These are phyloP conservation scores for Calonectria leucothoes DNA, from an alignment of 2,329 filamentous ascomycete genomes.

Conservation along the genomic window DNA sequence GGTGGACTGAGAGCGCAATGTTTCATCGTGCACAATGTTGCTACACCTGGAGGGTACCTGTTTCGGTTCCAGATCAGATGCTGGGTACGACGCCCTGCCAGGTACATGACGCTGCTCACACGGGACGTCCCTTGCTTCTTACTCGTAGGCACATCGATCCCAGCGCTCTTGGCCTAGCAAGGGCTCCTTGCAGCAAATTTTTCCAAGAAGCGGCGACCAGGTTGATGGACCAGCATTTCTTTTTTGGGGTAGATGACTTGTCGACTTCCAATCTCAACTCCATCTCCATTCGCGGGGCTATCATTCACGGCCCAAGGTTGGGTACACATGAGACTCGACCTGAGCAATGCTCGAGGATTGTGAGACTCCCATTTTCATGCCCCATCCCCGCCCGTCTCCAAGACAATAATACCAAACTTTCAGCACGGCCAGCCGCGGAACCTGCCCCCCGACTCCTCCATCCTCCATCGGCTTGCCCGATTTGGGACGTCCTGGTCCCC, in stretches of 20 bases:
- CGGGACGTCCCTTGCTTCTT: conserved; percentile 20
- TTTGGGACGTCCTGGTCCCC: conserved; percentile 22
- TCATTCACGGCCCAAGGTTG: conserved; percentile 12
- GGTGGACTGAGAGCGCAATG: neutral
- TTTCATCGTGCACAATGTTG: neutral
- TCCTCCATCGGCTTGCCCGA: conserved; percentile 32
- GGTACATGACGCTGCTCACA: neutral
- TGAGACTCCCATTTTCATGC: neutral
- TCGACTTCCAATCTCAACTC: conserved; percentile 11
- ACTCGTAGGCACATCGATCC: conserved; percentile 16
- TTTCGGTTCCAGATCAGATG: neutral
- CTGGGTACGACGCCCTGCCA: neutral
- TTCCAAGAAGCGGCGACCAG: conserved; percentile 4
- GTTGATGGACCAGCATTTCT: conserved; percentile 4
- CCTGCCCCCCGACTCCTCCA: conserved; percentile 17
- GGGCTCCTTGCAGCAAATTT: conserved; percentile 25
- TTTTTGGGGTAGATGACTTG: conserved; percentile 20
- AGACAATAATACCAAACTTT: conserved; percentile 17
- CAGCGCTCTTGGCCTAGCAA: conserved; percentile 19
- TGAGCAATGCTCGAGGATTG: neutral
- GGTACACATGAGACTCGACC: conserved; percentile 9
- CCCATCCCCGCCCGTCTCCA: conserved; percentile 17
- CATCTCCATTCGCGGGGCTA: conserved; percentile 5
- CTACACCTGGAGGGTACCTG: neutral
- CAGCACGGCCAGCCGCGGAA: conserved; percentile 23